Evolutionary conservation across 2,329 filamentous ascomycete genomes (phyloP).

Genomic region (Cladophialophora psammophila): DNA sequence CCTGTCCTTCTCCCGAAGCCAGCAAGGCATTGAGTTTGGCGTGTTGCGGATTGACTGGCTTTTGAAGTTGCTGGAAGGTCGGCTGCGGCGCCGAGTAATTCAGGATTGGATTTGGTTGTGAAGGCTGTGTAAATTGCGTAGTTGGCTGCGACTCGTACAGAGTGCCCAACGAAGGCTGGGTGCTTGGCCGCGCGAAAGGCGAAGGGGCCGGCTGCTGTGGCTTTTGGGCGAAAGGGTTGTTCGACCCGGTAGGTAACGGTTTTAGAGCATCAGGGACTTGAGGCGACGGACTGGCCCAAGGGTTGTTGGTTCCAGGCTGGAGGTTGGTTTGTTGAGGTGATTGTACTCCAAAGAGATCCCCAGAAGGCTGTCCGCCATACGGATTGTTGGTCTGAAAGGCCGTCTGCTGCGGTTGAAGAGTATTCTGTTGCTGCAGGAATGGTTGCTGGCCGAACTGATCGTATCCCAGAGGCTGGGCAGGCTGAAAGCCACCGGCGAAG

Average conservation of each 20-base stretch:
- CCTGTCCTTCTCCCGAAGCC: slow-evolving; percentile 86
- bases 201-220: slow-evolving; percentile 45
- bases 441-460: slow-evolving; percentile 53
- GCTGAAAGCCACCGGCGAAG: slow-evolving; percentile 73
- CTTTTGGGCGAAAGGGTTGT: slow-evolving; percentile 84
- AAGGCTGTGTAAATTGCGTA: slow-evolving; percentile 58
- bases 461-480: slow-evolving; percentile 60
- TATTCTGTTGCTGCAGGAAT: slow-evolving; percentile 59
- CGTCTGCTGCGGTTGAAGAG: slow-evolving; percentile 66
- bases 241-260: slow-evolving; percentile 89
- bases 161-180: slow-evolving; percentile 74
- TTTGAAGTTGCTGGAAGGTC: slow-evolving; percentile 53
- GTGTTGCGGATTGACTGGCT: slow-evolving; percentile 62
- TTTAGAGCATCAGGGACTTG: slow-evolving; percentile 71
- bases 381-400: slow-evolving; percentile 65
- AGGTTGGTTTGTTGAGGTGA: slow-evolving; percentile 61
- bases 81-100: slow-evolving; percentile 57
- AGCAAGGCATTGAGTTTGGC: slow-evolving; percentile 86
- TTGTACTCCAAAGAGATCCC: slow-evolving; percentile 47
- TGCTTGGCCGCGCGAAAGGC: slow-evolving; percentile 67
- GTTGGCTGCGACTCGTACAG: slow-evolving; percentile 86
- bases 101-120: slow-evolving; percentile 62
- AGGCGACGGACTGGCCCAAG: slow-evolving; percentile 75
- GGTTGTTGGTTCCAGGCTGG: slow-evolving; percentile 89
- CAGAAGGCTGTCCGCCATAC: slow-evolving; percentile 60